Conservation (phyloP, 2,329 filamentous ascomycete genomes). For the Stemphylium beticola region DNA sequence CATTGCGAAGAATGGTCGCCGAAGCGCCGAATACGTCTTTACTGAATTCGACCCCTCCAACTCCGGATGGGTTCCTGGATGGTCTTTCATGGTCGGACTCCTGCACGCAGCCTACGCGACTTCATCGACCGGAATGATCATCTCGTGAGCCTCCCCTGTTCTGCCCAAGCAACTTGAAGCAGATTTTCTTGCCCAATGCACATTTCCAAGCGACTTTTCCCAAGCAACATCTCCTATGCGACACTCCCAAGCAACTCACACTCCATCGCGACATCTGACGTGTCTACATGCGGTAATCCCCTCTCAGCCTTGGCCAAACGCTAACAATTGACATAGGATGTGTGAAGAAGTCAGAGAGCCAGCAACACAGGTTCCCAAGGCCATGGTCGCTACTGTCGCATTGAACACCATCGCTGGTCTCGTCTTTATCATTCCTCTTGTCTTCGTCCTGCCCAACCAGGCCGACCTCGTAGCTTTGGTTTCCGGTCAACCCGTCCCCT, state of each 20-base stretch:
- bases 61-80: constrained; percentile 73
- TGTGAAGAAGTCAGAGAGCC: constrained; percentile 74
- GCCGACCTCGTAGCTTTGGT: constrained; percentile 59
- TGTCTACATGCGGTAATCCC: constrained; percentile 24
- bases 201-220: constrained; percentile 26
- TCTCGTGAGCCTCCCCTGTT: constrained; percentile 63
- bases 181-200: constrained; percentile 24
- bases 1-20: constrained; percentile 72
- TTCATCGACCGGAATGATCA: constrained; percentile 80
- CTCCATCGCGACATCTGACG: constrained; percentile 27
- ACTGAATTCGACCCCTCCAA: constrained; percentile 68
- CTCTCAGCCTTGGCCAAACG: constrained; percentile 16
- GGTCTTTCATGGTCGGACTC: constrained; percentile 76
- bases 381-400: constrained; percentile 71
- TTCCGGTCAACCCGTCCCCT: constrained; percentile 67
- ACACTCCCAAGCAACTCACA: constrained; percentile 18
- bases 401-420: constrained; percentile 72
- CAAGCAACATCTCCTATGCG: constrained; percentile 25
- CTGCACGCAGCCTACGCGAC: constrained; percentile 76
- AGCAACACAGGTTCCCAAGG: constrained; percentile 71
- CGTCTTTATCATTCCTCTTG: constrained; percentile 70
- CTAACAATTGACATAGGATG: constrained; percentile 61
- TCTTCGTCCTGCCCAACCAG: constrained; percentile 72
- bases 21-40: constrained; percentile 68
- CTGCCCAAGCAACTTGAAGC: constrained; percentile 41